Conservation (phyloP, 352 stramenopile genomes). For the Pythium dissotocum region DNA sequence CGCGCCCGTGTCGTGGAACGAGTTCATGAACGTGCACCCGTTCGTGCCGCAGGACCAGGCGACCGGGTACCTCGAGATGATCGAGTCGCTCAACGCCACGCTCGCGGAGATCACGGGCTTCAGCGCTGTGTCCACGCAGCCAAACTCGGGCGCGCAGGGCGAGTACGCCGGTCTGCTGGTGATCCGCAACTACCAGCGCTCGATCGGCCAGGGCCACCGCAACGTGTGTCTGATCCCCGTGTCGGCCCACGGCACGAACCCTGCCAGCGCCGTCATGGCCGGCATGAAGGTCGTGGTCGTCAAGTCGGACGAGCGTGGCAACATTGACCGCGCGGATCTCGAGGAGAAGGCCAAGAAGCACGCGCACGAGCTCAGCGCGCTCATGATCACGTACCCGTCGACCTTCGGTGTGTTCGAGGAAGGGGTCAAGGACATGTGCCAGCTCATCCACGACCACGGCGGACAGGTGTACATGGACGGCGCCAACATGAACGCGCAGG, state of each 20-base stretch:
- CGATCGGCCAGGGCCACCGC: conserved; percentile 91
- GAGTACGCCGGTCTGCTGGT: conserved; percentile 97
- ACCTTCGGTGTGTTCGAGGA: conserved; percentile 99
- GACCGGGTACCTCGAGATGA: conserved; percentile 96
- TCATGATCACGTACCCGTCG: conserved; percentile 99
- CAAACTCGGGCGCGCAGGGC: conserved; percentile 97
- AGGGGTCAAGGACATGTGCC: conserved; percentile 96
- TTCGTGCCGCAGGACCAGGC: conserved; percentile 96
- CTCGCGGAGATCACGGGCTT: conserved; percentile 99
- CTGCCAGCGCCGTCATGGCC: conserved; percentile 96
- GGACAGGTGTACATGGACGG: conserved; percentile 99
- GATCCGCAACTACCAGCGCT: conserved; percentile 96
- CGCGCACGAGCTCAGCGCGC: conserved; percentile 93
- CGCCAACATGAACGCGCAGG: conserved; percentile 99
- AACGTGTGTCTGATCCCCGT: conserved; percentile 99
- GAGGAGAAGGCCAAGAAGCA: conserved; percentile 95
- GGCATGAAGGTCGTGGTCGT: conserved; percentile 98
- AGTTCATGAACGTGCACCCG: conserved; percentile 98
- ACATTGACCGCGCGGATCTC: conserved; percentile 96
- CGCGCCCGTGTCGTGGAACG: conserved; percentile 96
- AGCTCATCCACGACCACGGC: conserved; percentile 95
- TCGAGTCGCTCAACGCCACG: conserved; percentile 95
- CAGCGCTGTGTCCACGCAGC: conserved; percentile 96
- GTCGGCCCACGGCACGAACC: conserved; percentile 99
- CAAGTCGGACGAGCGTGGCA: conserved; percentile 95